These are phyloP conservation scores for Gossypium stocksii DNA, from an alignment of 345 rosid species.

Conservation along the genomic window DNA sequence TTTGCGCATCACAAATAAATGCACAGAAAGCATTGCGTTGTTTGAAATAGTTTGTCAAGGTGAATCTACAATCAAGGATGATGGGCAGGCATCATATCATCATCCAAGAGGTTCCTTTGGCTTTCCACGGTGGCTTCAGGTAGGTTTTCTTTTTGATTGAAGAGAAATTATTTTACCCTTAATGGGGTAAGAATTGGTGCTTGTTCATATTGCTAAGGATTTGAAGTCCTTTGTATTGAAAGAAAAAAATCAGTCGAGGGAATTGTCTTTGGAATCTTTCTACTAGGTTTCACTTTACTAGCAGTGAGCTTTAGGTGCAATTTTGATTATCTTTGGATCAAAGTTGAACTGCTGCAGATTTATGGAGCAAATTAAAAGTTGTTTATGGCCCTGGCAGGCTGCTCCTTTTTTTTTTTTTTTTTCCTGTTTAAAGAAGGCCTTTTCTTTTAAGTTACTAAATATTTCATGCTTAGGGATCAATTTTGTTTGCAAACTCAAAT, in stretches of 20 bases:
- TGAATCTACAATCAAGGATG: constrained; percentile 48
- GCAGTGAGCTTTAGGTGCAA: neutral
- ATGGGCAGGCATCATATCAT: constrained; percentile 44
- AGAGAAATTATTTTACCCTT: neutral
- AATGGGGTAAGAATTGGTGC: neutral
- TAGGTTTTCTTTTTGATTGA: constrained; percentile 27
- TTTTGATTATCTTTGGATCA: neutral
- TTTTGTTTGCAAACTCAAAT: neutral
- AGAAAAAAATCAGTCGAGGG: neutral
- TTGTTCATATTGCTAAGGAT: neutral
- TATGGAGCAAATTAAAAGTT: constrained; percentile 4
- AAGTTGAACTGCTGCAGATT: neutral
- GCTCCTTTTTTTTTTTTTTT: neutral
- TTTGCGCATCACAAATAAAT: constrained; percentile 61
- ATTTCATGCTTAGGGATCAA: neutral
- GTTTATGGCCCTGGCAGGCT: neutral
- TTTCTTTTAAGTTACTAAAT: neutral
- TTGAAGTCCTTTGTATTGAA: neutral
- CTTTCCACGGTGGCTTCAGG: constrained; percentile 83
- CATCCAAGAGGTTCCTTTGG: constrained; percentile 59
- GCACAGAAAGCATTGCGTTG: constrained; percentile 43
- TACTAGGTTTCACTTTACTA: neutral
- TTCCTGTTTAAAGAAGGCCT: neutral
- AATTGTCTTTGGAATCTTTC: neutral
- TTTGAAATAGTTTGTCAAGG: constrained; percentile 63